Percentiles rank a stretch among this genome's conserved stretches.
phyloP scores from a whole-genome alignment of 805 yeast species.

The Debaryomyces hansenii region DNA sequence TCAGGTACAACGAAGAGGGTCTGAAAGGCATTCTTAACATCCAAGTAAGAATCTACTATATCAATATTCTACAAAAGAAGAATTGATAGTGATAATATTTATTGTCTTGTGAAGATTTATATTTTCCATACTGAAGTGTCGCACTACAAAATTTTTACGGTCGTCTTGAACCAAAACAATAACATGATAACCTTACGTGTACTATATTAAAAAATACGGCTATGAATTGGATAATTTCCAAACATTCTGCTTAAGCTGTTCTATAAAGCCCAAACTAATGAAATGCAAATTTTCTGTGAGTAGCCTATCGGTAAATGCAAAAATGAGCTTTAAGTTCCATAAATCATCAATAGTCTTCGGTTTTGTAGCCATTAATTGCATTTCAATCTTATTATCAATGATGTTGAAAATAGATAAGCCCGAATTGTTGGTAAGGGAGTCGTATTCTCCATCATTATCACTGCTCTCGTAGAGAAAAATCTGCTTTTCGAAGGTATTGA shows the following conservation, averaged over 20 bases:
- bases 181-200: too few relatives aligned
- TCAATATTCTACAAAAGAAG: too few relatives aligned
- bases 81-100: too few relatives aligned
- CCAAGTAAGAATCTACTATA: too few relatives aligned
- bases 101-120: too few relatives aligned
- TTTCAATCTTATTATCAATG: conserved; percentile 56
- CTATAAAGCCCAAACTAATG: conserved; percentile 52
- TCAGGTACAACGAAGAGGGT: conserved; percentile 17
- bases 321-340: conserved; percentile 62
- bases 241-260: conserved; percentile 47
- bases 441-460: conserved; percentile 11
- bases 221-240: conserved; percentile 22
- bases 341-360: conserved; percentile 54
- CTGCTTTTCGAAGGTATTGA: conserved; percentile 29
- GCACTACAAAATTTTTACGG: too few relatives aligned
- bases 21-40: conserved; percentile 18
- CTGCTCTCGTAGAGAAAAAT: conserved; percentile 27
- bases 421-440: conserved; percentile 18
- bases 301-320: conserved; percentile 56
- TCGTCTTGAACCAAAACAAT: too few relatives aligned
- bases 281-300: conserved; percentile 40
- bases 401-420: conserved; percentile 45
- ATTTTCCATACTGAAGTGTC: too few relatives aligned
- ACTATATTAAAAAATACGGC: too few relatives aligned
- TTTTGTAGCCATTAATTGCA: conserved; percentile 38